phyloP scores from a whole-genome alignment of 768 basidiomycete genomes.

The Baorangia bicolor region DNA sequence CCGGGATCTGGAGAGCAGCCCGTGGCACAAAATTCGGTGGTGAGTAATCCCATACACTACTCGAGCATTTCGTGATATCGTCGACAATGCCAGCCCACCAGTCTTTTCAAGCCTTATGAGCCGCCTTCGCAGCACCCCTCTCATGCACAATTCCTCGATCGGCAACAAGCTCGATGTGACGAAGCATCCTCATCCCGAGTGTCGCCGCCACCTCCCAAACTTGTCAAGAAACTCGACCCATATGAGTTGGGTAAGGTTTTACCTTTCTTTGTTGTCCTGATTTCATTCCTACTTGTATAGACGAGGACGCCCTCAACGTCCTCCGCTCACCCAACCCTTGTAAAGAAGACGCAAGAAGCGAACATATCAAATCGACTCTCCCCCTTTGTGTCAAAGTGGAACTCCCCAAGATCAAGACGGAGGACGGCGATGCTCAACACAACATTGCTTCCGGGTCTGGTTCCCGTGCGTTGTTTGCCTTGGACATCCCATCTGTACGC shows the following conservation, averaged over 20 bases:
- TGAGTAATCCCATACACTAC: neutral
- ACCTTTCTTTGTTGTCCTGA: neutral
- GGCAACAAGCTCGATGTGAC: neutral
- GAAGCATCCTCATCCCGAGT: neutral
- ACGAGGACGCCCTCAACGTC: slow-evolving; percentile 22
- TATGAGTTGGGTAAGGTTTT: slow-evolving; percentile 25
- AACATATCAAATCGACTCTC: slow-evolving; percentile 1
- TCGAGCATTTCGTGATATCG: neutral
- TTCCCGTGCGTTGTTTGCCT: neutral
- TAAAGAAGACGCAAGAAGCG: neutral
- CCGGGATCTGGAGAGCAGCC: neutral
- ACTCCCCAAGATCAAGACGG: neutral
- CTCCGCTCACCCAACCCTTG: slow-evolving; percentile 8
- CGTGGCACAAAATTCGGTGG: neutral
- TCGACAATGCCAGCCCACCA: slow-evolving; percentile 5
- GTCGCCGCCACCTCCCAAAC: slow-evolving; percentile 10
- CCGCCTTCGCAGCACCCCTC: slow-evolving; percentile 26
- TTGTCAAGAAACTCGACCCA: slow-evolving; percentile 29
- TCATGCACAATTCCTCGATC: slow-evolving; percentile 7
- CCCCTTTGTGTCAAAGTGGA: slow-evolving; percentile 8
- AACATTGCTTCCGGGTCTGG: neutral
- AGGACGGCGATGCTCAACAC: neutral
- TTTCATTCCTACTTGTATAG: slow-evolving; percentile 1
- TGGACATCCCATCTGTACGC: neutral
- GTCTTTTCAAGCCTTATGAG: slow-evolving; percentile 25